These are phyloP conservation scores for Hypoxylon sp. DNA, from an alignment of 2,329 filamentous ascomycete species.

Conservation along the genomic window DNA sequence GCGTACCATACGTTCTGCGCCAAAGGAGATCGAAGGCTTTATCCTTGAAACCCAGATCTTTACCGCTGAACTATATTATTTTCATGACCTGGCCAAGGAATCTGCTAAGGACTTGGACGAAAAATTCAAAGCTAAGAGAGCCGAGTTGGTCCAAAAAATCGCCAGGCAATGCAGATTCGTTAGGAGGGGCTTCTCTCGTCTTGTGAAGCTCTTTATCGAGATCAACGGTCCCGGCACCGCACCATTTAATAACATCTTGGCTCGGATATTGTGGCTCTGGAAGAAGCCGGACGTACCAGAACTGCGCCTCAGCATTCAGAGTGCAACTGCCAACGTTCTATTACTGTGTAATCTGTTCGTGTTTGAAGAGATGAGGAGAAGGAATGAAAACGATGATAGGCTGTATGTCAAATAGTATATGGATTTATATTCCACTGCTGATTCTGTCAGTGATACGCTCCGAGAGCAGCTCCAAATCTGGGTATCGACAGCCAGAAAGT, in stretches of 20 bases:
- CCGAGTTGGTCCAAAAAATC: constrained; percentile 32
- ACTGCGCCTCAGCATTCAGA: constrained; percentile 39
- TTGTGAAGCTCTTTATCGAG: constrained; percentile 37
- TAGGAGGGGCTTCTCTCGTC: constrained; percentile 27
- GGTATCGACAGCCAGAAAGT: constrained; percentile 23
- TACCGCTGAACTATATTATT: constrained; percentile 32
- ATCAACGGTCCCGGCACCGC: constrained; percentile 26
- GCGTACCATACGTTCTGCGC: constrained; percentile 36
- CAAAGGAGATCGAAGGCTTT: constrained; percentile 42
- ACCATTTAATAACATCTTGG: constrained; percentile 34
- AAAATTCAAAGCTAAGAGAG: constrained; percentile 27
- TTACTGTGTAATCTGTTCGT: constrained; percentile 35
- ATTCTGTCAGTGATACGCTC: constrained; percentile 37
- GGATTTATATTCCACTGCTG: constrained; percentile 13
- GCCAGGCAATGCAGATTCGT: constrained; percentile 38
- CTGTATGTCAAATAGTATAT: constrained; percentile 26
- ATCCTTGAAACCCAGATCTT: constrained; percentile 42
- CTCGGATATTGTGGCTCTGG: constrained; percentile 42
- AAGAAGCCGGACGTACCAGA: constrained; percentile 42
- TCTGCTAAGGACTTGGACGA: constrained; percentile 13
- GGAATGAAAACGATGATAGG: constrained; percentile 28
- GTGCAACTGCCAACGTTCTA: constrained; percentile 36
- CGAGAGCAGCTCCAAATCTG: constrained; percentile 30
- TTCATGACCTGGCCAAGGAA: constrained; percentile 32
- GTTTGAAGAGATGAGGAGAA: constrained; percentile 33